Evolutionary conservation across 495 filamentous ascomycete species (phyloP).

Genomic region (Xylaria longipes): DNA sequence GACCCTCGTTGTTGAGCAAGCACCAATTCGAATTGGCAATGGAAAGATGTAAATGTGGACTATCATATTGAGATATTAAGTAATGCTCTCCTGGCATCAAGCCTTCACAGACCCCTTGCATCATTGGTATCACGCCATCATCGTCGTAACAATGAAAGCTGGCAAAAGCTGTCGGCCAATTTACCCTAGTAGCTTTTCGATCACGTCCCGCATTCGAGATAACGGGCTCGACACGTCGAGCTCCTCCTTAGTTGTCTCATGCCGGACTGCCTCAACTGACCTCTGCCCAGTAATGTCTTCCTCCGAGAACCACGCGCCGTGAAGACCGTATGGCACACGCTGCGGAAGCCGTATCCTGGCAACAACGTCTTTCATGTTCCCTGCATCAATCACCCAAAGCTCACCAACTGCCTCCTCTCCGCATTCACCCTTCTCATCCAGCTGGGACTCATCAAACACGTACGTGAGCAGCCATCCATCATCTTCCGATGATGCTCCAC

Average conservation of each 20-base stretch:
- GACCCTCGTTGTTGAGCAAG: too few species aligned
- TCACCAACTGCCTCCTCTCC: constrained; percentile 54
- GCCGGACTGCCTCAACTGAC: constrained; percentile 29
- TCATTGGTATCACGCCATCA: neutral
- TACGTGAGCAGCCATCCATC: constrained; percentile 68
- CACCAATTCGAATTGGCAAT: too few species aligned
- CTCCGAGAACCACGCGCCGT: constrained; percentile 69
- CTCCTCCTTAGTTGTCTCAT: constrained; percentile 23
- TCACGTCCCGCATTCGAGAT: constrained; percentile 29
- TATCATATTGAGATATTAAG: neutral
- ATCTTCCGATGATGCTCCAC: constrained; percentile 51
- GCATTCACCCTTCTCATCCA: constrained; percentile 53
- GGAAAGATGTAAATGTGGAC: too few species aligned
- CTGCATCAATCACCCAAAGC: constrained; percentile 71
- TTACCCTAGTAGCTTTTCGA: constrained; percentile 33
- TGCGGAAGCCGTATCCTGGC: constrained; percentile 63
- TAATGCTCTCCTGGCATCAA: neutral
- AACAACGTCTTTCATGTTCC: constrained; percentile 61
- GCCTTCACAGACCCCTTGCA: neutral
- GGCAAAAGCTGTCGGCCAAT: neutral
- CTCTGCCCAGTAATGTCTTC: constrained; percentile 57
- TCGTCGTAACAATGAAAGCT: neutral
- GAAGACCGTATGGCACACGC: constrained; percentile 70
- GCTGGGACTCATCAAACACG: constrained; percentile 62
- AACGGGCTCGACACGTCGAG: constrained; percentile 28